Evolutionary conservation across 169 alveolate genomes (phyloP).

Genomic region (Plasmodium vivax): DNA sequence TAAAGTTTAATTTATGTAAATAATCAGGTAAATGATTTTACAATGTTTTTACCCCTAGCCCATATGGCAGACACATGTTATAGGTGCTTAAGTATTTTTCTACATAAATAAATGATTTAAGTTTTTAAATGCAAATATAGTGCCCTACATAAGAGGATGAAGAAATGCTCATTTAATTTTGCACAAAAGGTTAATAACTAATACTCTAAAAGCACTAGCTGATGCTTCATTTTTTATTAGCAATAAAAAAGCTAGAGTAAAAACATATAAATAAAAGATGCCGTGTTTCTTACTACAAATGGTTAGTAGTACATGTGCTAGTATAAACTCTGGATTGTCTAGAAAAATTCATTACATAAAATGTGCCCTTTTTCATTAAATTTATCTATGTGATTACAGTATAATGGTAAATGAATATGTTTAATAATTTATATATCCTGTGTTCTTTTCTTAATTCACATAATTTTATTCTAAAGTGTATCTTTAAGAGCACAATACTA

Average conservation of each 20-base stretch:
- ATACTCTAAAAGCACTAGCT: not conserved
- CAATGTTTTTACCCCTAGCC: not conserved
- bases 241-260: not conserved
- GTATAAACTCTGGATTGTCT: not conserved
- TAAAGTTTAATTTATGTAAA: not conserved
- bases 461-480: not conserved
- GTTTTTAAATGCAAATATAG: not conserved
- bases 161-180: not conserved
- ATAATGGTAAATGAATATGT: not conserved
- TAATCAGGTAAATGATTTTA: not conserved
- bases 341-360: not conserved
- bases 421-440: not conserved
- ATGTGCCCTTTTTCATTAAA: not conserved
- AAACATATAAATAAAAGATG: not conserved
- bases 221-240: not conserved
- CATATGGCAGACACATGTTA: not conserved
- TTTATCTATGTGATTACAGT: not conserved
- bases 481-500: not conserved
- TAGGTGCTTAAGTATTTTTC: not conserved
- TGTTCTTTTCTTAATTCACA: not conserved
- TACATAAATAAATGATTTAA: not conserved
- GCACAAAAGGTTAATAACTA: not conserved
- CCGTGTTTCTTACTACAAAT: not conserved
- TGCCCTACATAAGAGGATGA: not conserved
- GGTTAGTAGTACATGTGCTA: not conserved